Base-by-base conservation (phyloP, 2,329 filamentous ascomycete genomes). In the Trichoderma atroviride region DNA sequence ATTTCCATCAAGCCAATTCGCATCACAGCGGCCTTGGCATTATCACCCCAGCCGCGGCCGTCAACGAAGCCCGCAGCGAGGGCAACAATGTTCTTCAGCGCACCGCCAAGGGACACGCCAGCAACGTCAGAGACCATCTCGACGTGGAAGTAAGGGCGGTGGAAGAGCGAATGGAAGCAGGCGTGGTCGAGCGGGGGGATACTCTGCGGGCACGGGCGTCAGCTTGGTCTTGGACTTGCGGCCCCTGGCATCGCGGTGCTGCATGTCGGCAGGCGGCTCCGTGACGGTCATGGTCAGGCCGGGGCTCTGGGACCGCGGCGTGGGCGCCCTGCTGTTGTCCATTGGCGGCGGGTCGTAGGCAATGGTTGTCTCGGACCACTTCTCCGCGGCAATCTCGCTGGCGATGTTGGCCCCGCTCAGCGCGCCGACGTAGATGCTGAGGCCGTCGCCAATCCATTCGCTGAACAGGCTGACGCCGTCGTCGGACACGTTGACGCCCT, bases 1-100 rank as follows among this genome's bases (percentile, higher is more conserved):
- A 97, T 97, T 82, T 99, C 96, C 75, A 97, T 86, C 57, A 99
- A 88, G 9, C 96, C 96, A 24, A 98, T 91, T 53, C 96, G 92
- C 93, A 99, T 98, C 71, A 99, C 91, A 57, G 96, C 96, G n/a
- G 96, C 94, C 84, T 99, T 98, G 73, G 95, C 95, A 75, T 98
- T 99, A 84, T 98, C 94, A 76, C 96, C 96, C 95, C 96, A 99
- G 73, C 95, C 95, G 71, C 95, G 88, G 43, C 96, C 96, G 73
- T 97, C 93, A 56, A 98, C 94, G 80, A 97, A 99, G 69, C 96
- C 96, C 37, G 96, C 94, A 5, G 94, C 95, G 22, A 99, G 84
- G 5, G 96, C 96, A 68, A 99, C 93, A 73, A 99, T 91, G 84
- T 99, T 99, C 86, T 99, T 99, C 74, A 99, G 84, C 0, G 96